A percentile compares a stretch with the other conserved stretches of the same genome.
phyloP scores from a whole-genome alignment of 495 filamentous ascomycete species.

The Neurospora sp. region DNA sequence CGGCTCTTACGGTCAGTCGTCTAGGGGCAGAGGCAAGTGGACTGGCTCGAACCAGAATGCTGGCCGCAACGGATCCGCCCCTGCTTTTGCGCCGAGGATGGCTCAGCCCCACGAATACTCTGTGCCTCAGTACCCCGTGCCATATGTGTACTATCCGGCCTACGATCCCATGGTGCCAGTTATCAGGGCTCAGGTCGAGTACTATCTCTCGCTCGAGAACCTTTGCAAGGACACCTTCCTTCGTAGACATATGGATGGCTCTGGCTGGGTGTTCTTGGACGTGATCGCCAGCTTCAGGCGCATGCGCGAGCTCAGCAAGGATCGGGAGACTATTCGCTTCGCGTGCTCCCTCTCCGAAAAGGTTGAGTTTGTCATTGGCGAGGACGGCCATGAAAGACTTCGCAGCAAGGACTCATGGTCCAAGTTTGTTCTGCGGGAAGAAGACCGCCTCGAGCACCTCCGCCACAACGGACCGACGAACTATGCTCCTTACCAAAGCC shows the following conservation, averaged over 20 bases:
- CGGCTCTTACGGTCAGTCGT: conserved; percentile 7
- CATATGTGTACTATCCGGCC: conserved; percentile 7
- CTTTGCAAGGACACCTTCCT: conserved; percentile 90
- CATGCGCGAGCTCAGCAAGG: conserved; percentile 58
- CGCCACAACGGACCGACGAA: conserved; percentile 31
- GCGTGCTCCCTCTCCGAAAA: conserved; percentile 60
- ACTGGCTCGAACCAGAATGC: conserved; percentile 4
- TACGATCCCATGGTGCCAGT: conserved; percentile 15
- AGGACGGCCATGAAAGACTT: conserved; percentile 69
- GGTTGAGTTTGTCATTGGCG: conserved; percentile 58
- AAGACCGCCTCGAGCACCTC: conserved; percentile 31
- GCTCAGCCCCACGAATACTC: conserved; percentile 11
- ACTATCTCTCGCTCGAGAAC: conserved; percentile 96
- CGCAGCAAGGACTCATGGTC: conserved; percentile 71
- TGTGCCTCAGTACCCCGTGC: conserved; percentile 7
- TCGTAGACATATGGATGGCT: conserved; percentile 82
- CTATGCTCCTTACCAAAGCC: conserved; percentile 4
- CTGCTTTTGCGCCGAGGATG: conserved; percentile 9
- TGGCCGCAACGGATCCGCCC: conserved; percentile 10
- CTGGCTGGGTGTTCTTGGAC: conserved; percentile 75
- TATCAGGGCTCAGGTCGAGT: conserved; percentile 62
- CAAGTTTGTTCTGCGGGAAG: conserved; percentile 62
- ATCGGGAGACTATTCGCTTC: conserved; percentile 58
- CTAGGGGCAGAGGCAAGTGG: conserved; percentile 19
- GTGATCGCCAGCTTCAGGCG: conserved; percentile 78